Percentiles rank a stretch among this genome's conserved stretches.
Evolutionary conservation across 2,329 filamentous ascomycete species (phyloP).

Genomic region (Fusarium citri): DNA sequence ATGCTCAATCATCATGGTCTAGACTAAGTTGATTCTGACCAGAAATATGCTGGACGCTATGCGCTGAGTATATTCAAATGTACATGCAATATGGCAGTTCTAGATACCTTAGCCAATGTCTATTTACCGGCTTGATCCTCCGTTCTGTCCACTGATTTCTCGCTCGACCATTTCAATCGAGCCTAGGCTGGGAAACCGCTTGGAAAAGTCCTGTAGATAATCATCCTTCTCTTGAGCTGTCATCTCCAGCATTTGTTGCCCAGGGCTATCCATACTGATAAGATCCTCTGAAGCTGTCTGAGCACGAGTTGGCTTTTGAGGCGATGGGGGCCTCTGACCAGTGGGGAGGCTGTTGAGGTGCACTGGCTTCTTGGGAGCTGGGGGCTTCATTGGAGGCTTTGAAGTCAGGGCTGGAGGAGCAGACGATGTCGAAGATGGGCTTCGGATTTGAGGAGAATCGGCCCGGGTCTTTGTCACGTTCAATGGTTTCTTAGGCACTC

Average conservation of each 20-base stretch:
- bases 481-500: constrained; percentile 65
- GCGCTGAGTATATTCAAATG: constrained; percentile 45
- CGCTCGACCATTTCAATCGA: constrained; percentile 91
- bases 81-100: constrained; percentile 30
- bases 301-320: constrained; percentile 54
- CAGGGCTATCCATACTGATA: constrained; percentile 60
- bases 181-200: constrained; percentile 86
- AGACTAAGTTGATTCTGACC: neutral
- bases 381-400: constrained; percentile 57
- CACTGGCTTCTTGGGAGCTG: constrained; percentile 70
- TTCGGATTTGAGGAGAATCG: constrained; percentile 43
- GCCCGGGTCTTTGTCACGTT: constrained; percentile 49
- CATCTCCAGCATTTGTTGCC: constrained; percentile 65
- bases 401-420: constrained; percentile 42
- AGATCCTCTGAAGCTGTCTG: constrained; percentile 52
- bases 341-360: constrained; percentile 69
- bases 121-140: constrained; percentile 44
- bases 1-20: constrained; percentile 17
- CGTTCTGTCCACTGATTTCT: constrained; percentile 56
- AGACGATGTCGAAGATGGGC: constrained; percentile 33
- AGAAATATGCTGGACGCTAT: constrained; percentile 30
- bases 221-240: constrained; percentile 71
- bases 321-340: constrained; percentile 57
- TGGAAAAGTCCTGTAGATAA: constrained; percentile 78
- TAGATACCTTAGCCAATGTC: constrained; percentile 23